A percentile compares a stretch with the other conserved stretches of the same genome.
Conservation (phyloP, 23 red algal species). For the Gracilariopsis chorda region DNA sequence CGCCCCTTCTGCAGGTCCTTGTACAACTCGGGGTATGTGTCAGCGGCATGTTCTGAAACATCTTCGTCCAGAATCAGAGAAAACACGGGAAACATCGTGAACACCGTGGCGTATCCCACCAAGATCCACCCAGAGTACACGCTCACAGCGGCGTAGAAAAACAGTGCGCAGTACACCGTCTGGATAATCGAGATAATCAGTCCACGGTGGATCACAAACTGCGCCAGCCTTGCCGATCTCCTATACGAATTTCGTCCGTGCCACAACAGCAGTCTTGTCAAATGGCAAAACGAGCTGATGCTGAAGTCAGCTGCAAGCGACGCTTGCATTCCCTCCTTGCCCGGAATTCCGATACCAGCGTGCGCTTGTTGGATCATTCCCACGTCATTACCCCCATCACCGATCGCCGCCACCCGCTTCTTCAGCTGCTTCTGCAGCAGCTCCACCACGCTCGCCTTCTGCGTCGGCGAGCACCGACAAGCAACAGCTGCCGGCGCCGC, state of each 20-base stretch:
- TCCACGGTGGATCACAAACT: conserved; percentile 97
- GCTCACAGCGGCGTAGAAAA: conserved; percentile 94
- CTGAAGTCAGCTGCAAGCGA: conserved; percentile 89
- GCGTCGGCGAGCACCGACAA: conserved; percentile 92
- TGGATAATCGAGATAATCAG: conserved; percentile 97
- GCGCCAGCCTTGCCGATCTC: conserved; percentile 89
- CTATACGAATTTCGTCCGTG: conserved; percentile 96
- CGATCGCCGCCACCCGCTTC: conserved; percentile 90
- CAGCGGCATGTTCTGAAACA: conserved; percentile 71
- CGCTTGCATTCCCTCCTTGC: conserved; percentile 96
- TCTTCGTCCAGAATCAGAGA: conserved; percentile 93
- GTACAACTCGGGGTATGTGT: conserved; percentile 97
- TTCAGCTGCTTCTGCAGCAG: conserved; percentile 61
- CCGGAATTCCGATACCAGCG: conserved; percentile 97
- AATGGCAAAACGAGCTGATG: conserved; percentile 85
- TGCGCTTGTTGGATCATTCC: conserved; percentile 94
- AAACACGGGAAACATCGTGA: conserved; percentile 97
- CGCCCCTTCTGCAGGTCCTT: conserved; percentile 90
- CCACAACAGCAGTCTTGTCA: conserved; percentile 90
- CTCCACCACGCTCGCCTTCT: conserved; percentile 82
- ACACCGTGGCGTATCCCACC: conserved; percentile 96
- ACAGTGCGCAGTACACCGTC: conserved; percentile 87
- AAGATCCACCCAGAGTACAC: conserved; percentile 93
- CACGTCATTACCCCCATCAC: conserved; percentile 98
- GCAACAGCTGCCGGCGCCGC: conserved; percentile 87